Conservation (phyloP, 2,329 filamentous ascomycete species). For the Grosmannia clavigera region DNA sequence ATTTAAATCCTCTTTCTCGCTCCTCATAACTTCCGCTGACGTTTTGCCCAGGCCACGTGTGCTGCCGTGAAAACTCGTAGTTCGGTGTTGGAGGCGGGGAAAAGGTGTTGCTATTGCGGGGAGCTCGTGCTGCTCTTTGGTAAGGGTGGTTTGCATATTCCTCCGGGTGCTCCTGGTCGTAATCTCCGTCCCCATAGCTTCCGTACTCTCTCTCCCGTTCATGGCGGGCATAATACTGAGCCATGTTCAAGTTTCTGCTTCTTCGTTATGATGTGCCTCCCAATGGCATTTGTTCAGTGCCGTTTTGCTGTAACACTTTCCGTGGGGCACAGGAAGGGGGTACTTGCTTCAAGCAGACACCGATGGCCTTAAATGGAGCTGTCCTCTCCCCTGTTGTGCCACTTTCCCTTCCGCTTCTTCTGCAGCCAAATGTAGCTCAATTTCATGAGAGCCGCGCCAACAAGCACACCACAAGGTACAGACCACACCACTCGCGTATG, state of each 20-base stretch:
- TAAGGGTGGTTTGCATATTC: conserved; percentile 6
- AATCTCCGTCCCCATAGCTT: background rate
- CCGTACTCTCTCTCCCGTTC: background rate
- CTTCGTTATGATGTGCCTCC: no score
- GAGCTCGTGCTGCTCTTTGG: conserved; percentile 5
- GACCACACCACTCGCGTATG: background rate
- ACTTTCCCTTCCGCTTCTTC: background rate
- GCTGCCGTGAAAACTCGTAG: conserved; percentile 8
- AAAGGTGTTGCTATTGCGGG: conserved; percentile 5
- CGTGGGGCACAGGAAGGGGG: background rate
- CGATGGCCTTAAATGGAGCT: background rate
- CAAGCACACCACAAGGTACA: background rate
- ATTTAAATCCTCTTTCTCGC: background rate
- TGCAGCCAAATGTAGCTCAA: background rate
- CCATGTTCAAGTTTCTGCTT: background rate
- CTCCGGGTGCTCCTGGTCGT: background rate
- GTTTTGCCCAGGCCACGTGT: conserved; percentile 1
- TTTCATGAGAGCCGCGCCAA: background rate
- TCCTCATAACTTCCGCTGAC: conserved; percentile 8
- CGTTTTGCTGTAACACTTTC: background rate
- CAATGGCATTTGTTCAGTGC: background rate
- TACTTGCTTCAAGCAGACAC: background rate
- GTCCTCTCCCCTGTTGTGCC: background rate
- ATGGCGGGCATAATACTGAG: background rate
- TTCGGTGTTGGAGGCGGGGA: conserved; percentile 8